phyloP scores from a whole-genome alignment of 148 eudicot species.

The Dianthus caryophyllus region DNA sequence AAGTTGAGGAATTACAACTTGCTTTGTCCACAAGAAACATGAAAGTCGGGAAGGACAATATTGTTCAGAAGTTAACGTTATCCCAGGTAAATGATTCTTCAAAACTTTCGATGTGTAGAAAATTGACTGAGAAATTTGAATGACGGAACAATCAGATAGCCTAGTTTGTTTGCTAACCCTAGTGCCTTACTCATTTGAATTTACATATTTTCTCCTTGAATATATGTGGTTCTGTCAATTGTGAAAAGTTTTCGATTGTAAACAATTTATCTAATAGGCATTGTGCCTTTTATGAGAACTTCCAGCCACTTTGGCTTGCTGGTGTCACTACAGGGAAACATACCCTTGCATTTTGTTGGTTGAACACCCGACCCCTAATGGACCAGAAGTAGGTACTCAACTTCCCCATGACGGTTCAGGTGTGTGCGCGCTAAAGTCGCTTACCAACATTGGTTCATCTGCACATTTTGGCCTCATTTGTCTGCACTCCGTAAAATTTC shows the following conservation, averaged over 20 bases:
- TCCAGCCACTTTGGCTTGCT: too few species aligned
- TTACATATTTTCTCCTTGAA: not conserved
- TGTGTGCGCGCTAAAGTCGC: too few species aligned
- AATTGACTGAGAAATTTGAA: not conserved
- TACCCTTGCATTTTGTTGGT: not conserved
- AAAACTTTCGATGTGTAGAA: not conserved
- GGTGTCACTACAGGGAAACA: not conserved
- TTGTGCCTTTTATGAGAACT: not conserved
- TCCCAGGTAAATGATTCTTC: constrained; percentile 53
- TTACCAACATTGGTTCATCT: too few species aligned
- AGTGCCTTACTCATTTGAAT: not conserved
- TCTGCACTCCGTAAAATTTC: too few species aligned
- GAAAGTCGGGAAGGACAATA: constrained; percentile 65
- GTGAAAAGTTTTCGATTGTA: not conserved
- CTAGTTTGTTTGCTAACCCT: not conserved
- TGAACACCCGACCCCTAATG: too few species aligned
- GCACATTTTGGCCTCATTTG: too few species aligned
- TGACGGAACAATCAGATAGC: not conserved
- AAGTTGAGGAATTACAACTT: constrained; percentile 47
- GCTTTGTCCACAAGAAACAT: constrained; percentile 81
- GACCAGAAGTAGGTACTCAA: too few species aligned
- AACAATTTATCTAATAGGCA: not conserved
- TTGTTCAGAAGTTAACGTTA: constrained; percentile 70
- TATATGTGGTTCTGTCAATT: not conserved
- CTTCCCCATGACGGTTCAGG: too few species aligned